Conservation (phyloP, 257 asterid genomes). For the Solanum dulcamara region DNA sequence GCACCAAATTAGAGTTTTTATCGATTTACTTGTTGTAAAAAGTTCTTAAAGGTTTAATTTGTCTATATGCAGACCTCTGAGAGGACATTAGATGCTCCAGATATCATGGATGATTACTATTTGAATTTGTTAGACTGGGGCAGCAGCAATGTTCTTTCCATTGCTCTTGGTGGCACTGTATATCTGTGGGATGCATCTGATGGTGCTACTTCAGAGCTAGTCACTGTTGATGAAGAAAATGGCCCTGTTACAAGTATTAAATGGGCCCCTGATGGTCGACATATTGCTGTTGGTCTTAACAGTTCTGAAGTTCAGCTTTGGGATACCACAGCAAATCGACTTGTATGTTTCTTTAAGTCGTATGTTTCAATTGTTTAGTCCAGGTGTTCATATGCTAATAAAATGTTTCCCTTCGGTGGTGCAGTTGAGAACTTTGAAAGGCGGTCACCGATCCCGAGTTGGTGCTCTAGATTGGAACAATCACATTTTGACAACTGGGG, state of each 20-base stretch:
- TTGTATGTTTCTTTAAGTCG: slow-evolving; percentile 25
- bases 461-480: slow-evolving; percentile 91
- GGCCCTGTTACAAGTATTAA: slow-evolving; percentile 87
- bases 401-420: neutral
- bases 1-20: neutral
- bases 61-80: slow-evolving; percentile 63
- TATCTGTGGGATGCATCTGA: slow-evolving; percentile 89
- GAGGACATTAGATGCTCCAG: slow-evolving; percentile 94
- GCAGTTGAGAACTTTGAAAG: slow-evolving; percentile 81
- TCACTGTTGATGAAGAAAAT: slow-evolving; percentile 63
- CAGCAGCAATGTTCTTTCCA: slow-evolving; percentile 77
- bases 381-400: neutral
- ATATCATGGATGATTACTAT: slow-evolving; percentile 75
- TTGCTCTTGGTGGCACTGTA: slow-evolving; percentile 75
- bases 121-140: slow-evolving; percentile 93
- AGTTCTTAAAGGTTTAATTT: neutral
- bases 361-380: neutral
- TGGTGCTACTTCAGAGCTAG: slow-evolving; percentile 70
- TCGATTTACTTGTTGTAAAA: neutral
- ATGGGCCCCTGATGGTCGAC: slow-evolving; percentile 95
- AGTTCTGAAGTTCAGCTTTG: slow-evolving; percentile 86
- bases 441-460: slow-evolving; percentile 62
- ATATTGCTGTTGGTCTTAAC: slow-evolving; percentile 72
- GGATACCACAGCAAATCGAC: slow-evolving; percentile 70
- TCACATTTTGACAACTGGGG: slow-evolving; percentile 83